These are phyloP conservation scores for Penicillium ochrochloron DNA, from an alignment of 495 filamentous ascomycete species.

Conservation along the genomic window DNA sequence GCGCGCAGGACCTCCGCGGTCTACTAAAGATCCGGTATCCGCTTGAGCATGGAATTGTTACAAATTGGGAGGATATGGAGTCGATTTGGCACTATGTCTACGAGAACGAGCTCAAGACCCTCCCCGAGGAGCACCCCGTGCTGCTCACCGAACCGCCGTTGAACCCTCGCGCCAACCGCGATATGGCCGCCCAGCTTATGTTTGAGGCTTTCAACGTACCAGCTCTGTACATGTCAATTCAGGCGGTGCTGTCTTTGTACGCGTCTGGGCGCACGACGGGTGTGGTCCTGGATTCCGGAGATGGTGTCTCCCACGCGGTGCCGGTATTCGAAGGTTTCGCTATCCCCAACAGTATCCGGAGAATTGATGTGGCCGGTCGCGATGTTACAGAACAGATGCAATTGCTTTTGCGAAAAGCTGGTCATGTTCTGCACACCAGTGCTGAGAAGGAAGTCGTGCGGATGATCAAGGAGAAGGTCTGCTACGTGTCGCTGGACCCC, in stretches of 20 bases:
- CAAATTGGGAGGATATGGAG: constrained; percentile 99
- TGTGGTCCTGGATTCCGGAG: constrained; percentile 92
- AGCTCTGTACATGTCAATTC: constrained; percentile 93
- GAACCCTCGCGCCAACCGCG: constrained; percentile 93
- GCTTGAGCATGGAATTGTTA: constrained; percentile 96
- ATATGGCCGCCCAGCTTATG: constrained; percentile 95
- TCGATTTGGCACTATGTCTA: constrained; percentile 95
- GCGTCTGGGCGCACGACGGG: constrained; percentile 96
- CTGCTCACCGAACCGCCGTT: constrained; percentile 95
- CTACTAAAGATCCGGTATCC: constrained; percentile 95
- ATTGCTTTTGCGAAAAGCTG: constrained; percentile 85
- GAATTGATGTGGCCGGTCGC: constrained; percentile 97
- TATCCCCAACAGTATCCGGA: constrained; percentile 88
- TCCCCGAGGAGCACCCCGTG: constrained; percentile 98
- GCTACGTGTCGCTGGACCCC: constrained; percentile 92
- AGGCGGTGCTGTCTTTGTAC: constrained; percentile 95
- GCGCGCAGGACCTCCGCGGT: constrained; percentile 89
- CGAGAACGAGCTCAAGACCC: constrained; percentile 84
- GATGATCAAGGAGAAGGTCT: constrained; percentile 91
- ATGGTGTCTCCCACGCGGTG: constrained; percentile 96
- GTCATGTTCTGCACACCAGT: constrained; percentile 94
- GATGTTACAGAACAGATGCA: constrained; percentile 98
- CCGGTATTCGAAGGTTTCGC: constrained; percentile 98
- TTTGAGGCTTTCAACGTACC: constrained; percentile 99
- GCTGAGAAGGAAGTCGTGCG: constrained; percentile 98